Percentiles rank a stretch among this genome's conserved stretches.
phyloP scores from a whole-genome alignment of 257 asterid genomes.

The Thymus quinquecostatus region DNA sequence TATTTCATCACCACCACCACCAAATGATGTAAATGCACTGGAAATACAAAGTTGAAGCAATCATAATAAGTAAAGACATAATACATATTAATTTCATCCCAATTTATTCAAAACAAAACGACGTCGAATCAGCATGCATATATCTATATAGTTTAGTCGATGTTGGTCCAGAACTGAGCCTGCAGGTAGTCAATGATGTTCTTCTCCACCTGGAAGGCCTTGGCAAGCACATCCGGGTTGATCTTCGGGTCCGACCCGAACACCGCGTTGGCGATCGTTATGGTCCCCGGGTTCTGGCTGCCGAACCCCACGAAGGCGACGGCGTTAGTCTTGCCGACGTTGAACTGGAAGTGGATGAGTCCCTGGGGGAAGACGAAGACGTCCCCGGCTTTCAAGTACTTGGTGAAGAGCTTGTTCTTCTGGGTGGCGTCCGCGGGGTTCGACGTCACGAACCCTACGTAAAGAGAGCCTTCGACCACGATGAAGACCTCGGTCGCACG shows the following conservation, averaged over 20 bases:
- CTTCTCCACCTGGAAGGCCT: slow-evolving; percentile 19
- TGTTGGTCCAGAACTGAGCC: background rate
- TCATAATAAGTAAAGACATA: too few species aligned
- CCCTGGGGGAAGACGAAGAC: slow-evolving; percentile 35
- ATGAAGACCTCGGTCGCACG: slow-evolving; percentile 34
- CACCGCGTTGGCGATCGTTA: slow-evolving; percentile 24
- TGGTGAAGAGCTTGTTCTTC: slow-evolving; percentile 14
- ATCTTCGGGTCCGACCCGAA: slow-evolving; percentile 18
- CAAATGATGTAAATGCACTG: too few species aligned
- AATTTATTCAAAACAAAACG: too few species aligned
- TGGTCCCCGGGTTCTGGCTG: slow-evolving; percentile 9
- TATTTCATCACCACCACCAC: too few species aligned
- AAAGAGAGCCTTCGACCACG: slow-evolving; percentile 29
- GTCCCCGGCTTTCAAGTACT: background rate
- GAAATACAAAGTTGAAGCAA: too few species aligned
- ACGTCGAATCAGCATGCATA: too few species aligned
- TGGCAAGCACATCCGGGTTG: slow-evolving; percentile 17
- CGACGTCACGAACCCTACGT: slow-evolving; percentile 33
- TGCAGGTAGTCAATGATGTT: slow-evolving; percentile 9
- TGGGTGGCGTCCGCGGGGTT: background rate
- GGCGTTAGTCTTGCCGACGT: slow-evolving; percentile 22
- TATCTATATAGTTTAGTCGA: background rate
- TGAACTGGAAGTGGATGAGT: slow-evolving; percentile 29
- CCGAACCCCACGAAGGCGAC: slow-evolving; percentile 32
- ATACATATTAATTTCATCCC: too few species aligned